Base-by-base conservation (phyloP, 805 yeast genomes). In the Metschnikowia anglica region DNA sequence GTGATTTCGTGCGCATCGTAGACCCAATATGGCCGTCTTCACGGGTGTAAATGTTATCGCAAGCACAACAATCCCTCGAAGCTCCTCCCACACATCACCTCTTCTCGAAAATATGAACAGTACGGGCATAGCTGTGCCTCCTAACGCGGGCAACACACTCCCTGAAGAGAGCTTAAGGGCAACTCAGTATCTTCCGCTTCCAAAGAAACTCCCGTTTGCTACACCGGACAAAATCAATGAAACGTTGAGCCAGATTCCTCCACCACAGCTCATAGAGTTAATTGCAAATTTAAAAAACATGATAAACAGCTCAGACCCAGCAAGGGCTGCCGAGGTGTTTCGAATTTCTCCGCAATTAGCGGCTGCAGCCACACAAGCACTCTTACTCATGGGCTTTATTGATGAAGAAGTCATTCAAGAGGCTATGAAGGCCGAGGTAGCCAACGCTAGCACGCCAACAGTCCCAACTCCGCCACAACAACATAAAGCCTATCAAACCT, bases 371-470 rank as follows among this genome's bases (percentile, higher is more conserved):
- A 80, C 90, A 0, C 93, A 85, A 58, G 85, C 89, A 2, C 66
- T 85, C 48, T 63, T 85, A 15, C 69, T 84, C 36, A 85, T 85
- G 90, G 95, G 93, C 0, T 72, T 85, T 32, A 78, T 85, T 17
- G 86, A 84, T 58, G 70, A 74, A 28, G 80, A 78, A 34, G 84
- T 82, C n/a, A 79, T 85, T n/a, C 72, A 73, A 26, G 77, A 80
- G 47, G 78, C 86, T 4, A 60, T 71, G 66, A 65, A 63, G 26
- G 48, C 67, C 2, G 62, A 59, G 2, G 43, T 33, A 12, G 43
- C 35, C 5, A 20, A 39, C 8, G 21, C 39, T n/a, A 24, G 7
- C 4, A 41, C 56, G 46, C 17, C 51, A 55, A 51, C 55, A 56
- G 41, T 44, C 49, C 50, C 43, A 44, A 28, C 37, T 39, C 48